Evolutionary conservation across 2,329 filamentous ascomycete species (phyloP), one percentile per base, ranked within the genome.

Genomic region (Sphaerulina vaccinii): DNA sequence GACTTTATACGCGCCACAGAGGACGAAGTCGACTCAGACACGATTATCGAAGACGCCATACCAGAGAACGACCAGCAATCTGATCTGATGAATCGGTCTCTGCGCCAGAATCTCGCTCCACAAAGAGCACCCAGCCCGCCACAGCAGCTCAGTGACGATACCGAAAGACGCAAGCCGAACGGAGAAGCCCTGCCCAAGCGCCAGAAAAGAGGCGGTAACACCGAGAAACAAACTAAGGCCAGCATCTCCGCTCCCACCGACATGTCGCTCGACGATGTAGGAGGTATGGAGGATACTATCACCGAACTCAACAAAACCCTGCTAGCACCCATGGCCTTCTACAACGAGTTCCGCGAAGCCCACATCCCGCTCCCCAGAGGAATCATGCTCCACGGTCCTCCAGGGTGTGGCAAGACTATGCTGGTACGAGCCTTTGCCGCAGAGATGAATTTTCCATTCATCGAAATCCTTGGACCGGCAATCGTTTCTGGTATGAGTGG

Each of bases 401-500:
- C 89, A 2, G 89, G 89, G 21, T 93, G 89, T 65, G 89, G 89
- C 61, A 95, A 95, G 70, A 95, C 89, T 0, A 85, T 88, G 75
- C 83, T 95, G 52, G 87, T 87, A 8, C 84, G 90, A 67, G 88
- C 87, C 1, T 85, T 89, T 62, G 89, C 89, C 2, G 86, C 87
- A 1, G 82, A 85, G 56, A 75, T 91, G 16, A 85, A 85, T 1
- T 83, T 90, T 2, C 85, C 88, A 0, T 92, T 90, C 64, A 86
- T 95, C 54, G 81, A 88, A 1, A 84, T 93, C n/a, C 86, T 88
- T 0, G 88, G 87, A 0, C 88, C 89, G 1, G 88, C 87, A 0
- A 80, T 95, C 27, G 85, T 95, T 0, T 89, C 87, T 13, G 88
- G 89, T 16, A 93, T 92, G 84, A 93, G 88, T 27, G 89, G 89